phyloP scores from a whole-genome alignment of 2,329 filamentous ascomycete species.

The Pseudocercospora fuligena region DNA sequence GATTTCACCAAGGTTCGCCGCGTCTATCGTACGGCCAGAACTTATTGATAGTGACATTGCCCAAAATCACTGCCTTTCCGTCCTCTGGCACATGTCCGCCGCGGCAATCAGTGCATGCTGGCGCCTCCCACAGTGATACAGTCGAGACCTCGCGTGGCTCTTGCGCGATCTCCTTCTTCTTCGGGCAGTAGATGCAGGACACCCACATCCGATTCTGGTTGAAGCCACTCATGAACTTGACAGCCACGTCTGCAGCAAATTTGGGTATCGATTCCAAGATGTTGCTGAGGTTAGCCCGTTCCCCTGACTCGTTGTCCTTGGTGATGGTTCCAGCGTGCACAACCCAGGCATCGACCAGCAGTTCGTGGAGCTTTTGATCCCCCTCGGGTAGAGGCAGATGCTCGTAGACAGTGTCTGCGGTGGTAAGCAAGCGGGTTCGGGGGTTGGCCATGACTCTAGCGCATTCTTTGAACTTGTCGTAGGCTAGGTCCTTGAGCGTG shows the following conservation, averaged over 20 bases:
- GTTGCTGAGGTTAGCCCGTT: not conserved
- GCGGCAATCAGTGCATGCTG: not conserved
- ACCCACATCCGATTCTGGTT: not conserved
- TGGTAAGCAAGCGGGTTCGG: not conserved
- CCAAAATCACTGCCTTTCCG: not conserved
- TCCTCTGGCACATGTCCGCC: not conserved
- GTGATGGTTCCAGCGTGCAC: not conserved
- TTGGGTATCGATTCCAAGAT: not conserved
- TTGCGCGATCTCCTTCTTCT: not conserved
- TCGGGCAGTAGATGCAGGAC: not conserved
- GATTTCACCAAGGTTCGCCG: too few species aligned
- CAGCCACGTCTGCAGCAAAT: not conserved
- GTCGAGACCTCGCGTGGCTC: not conserved
- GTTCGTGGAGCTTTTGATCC: not conserved
- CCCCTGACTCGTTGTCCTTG: too few species aligned
- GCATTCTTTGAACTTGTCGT: slow-evolving; percentile 15
- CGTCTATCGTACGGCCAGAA: too few species aligned
- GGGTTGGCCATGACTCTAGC: not conserved
- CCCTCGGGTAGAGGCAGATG: not conserved
- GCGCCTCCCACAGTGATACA: too few species aligned
- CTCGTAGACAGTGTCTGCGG: slow-evolving; percentile 4
- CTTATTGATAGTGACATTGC: not conserved
- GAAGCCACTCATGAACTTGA: not conserved
- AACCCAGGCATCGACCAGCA: not conserved
- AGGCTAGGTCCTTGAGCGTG: slow-evolving; percentile 13